phyloP scores from a whole-genome alignment of 2,329 filamentous ascomycete genomes.

The Aureobasidium pullulans region DNA sequence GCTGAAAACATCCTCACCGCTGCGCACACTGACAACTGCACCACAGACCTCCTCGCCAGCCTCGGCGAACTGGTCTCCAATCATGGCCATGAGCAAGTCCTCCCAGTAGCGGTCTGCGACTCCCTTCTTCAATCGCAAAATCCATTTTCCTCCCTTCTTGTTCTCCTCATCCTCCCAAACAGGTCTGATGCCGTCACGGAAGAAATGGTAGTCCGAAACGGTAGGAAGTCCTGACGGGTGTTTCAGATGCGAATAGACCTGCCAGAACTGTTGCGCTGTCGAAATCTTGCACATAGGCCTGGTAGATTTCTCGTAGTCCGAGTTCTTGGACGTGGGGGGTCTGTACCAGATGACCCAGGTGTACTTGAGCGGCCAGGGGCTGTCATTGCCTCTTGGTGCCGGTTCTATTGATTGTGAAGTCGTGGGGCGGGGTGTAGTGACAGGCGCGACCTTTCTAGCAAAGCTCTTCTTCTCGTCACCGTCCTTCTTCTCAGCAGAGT shows the following conservation, averaged over 20 bases:
- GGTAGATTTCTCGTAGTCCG: slow-evolving; percentile 96
- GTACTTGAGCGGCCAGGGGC: slow-evolving; percentile 58
- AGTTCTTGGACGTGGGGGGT: slow-evolving; percentile 92
- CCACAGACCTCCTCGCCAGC: slow-evolving; percentile 92
- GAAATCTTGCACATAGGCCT: slow-evolving; percentile 75
- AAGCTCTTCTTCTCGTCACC: slow-evolving; percentile 34
- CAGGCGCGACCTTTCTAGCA: slow-evolving; percentile 14
- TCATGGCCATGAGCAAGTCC: slow-evolving; percentile 79
- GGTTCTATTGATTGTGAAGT: slow-evolving; percentile 18
- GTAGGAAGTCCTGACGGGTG: slow-evolving; percentile 79
- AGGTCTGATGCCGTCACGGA: slow-evolving; percentile 90
- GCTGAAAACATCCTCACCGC: slow-evolving; percentile 93
- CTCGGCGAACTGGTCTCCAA: slow-evolving; percentile 90
- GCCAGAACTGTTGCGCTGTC: slow-evolving; percentile 86
- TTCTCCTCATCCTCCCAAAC: slow-evolving; percentile 99
- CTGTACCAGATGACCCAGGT: slow-evolving; percentile 97
- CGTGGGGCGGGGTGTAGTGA: slow-evolving; percentile 9
- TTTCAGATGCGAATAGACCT: slow-evolving; percentile 81
- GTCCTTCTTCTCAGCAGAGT: slow-evolving; percentile 58
- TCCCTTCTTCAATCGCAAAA: slow-evolving; percentile 92
- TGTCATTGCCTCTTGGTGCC: slow-evolving; percentile 30
- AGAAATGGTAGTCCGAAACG: slow-evolving; percentile 96
- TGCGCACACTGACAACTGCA: slow-evolving; percentile 86
- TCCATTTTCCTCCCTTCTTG: slow-evolving; percentile 94
- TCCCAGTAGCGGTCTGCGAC: slow-evolving; percentile 97